Percentiles rank a stretch among this genome's conserved stretches.
Evolutionary conservation across 2,329 filamentous ascomycete species (phyloP).

Genomic region (Neonectria ditissima): DNA sequence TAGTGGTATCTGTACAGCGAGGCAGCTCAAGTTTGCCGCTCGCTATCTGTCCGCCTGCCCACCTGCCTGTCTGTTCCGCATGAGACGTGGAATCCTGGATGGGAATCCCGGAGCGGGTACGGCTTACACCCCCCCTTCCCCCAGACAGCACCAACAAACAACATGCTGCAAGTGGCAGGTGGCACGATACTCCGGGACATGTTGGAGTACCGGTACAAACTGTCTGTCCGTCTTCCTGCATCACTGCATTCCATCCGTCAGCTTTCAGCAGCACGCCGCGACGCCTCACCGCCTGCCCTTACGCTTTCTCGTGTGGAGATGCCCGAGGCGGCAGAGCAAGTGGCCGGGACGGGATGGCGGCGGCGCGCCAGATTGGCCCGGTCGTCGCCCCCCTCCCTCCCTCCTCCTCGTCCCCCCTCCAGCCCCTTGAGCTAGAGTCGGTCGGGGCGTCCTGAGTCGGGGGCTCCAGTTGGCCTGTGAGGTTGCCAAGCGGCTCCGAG

Average conservation of each 20-base stretch:
- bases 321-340: constrained; percentile 8
- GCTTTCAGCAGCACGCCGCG: constrained; percentile 1
- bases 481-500: constrained; percentile 33
- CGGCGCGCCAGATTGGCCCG: constrained; percentile 28
- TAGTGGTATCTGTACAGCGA: background rate
- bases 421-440: constrained; percentile 6
- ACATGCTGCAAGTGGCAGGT: constrained; percentile 17
- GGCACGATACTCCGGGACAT: constrained; percentile 18
- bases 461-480: constrained; percentile 35
- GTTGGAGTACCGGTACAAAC: background rate
- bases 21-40: background rate
- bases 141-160: constrained; percentile 10
- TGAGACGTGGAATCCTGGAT: constrained; percentile 6
- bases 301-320: constrained; percentile 16
- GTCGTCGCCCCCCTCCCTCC: constrained; percentile 2
- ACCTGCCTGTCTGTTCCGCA: background rate
- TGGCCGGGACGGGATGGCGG: constrained; percentile 28
- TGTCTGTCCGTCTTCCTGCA: background rate
- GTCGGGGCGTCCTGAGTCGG: constrained; percentile 27
- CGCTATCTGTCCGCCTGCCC: background rate
- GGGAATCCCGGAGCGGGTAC: constrained; percentile 9
- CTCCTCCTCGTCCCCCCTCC: background rate
- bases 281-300: constrained; percentile 19
- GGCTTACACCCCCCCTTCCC: constrained; percentile 8
- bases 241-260: constrained; percentile 13